Conservation (phyloP, 306 rosid genomes). For the Datisca glomerata region DNA sequence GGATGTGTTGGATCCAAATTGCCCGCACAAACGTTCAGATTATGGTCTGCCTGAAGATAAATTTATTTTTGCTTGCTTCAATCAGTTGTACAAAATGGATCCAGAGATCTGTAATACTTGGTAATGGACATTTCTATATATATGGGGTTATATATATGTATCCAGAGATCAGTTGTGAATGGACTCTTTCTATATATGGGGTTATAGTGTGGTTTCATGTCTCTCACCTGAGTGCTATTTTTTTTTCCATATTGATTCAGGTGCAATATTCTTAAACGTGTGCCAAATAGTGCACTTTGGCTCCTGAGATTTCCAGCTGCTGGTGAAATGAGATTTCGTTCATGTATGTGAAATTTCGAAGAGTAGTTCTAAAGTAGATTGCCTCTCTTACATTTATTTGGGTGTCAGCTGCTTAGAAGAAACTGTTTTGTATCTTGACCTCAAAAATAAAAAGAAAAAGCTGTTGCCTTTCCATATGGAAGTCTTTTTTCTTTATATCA, state of each 20-base stretch:
- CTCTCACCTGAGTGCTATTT: constrained; percentile 1
- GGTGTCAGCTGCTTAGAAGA: too few relatives aligned
- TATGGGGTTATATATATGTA: not conserved
- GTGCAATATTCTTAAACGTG: constrained; percentile 96
- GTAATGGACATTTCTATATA: constrained; percentile 25
- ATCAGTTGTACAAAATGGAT: constrained; percentile 98
- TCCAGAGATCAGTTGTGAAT: too few relatives aligned
- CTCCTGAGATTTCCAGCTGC: constrained; percentile 97
- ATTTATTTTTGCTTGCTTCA: constrained; percentile 92
- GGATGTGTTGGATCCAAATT: constrained; percentile 76
- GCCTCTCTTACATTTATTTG: too few relatives aligned
- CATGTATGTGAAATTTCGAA: constrained; percentile 53
- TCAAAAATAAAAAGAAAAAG: too few relatives aligned
- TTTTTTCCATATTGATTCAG: constrained; percentile 27
- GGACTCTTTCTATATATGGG: too few relatives aligned
- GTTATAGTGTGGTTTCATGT: too few relatives aligned
- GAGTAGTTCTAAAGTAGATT: too few relatives aligned
- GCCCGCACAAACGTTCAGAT: constrained; percentile 72
- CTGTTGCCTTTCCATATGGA: too few relatives aligned
- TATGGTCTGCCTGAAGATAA: constrained; percentile 87
- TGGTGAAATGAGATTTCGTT: constrained; percentile 82
- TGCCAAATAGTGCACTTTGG: constrained; percentile 96
- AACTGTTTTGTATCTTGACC: too few relatives aligned
- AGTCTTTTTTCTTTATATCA: too few relatives aligned
- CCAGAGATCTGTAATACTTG: constrained; percentile 87